Conservation (phyloP, 2,329 filamentous ascomycete species). For the Neofusicoccum sp. region DNA sequence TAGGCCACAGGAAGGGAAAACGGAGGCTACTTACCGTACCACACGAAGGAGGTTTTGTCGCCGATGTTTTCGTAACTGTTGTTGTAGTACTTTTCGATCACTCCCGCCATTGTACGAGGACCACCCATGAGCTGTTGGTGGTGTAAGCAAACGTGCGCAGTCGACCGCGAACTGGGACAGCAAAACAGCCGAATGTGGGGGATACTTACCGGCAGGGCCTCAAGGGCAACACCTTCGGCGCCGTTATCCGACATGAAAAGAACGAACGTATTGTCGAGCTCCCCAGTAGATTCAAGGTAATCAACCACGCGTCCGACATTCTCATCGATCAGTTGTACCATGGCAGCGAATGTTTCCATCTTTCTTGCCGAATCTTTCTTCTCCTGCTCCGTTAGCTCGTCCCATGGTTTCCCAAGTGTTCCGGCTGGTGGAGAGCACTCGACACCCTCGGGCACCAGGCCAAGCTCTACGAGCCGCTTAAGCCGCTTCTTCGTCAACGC, state of each 20-base stretch:
- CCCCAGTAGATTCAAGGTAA: not conserved
- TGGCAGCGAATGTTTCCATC: constrained; percentile 17
- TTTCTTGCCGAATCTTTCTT: not conserved
- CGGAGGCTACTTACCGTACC: too few relatives aligned
- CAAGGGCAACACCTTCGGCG: constrained; percentile 15
- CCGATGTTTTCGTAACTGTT: constrained; percentile 16
- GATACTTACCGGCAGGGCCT: constrained; percentile 9
- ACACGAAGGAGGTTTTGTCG: constrained; percentile 11
- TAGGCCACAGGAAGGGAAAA: too few relatives aligned
- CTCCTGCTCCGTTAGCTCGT: not conserved
- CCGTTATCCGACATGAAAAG: constrained; percentile 19
- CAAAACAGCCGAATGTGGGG: too few relatives aligned
- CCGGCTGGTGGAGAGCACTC: not conserved
- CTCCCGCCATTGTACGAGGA: too few relatives aligned
- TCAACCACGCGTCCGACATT: not conserved
- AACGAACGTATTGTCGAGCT: constrained; percentile 19
- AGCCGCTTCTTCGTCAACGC: not conserved
- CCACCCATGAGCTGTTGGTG: too few relatives aligned
- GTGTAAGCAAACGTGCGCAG: too few relatives aligned
- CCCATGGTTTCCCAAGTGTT: not conserved
- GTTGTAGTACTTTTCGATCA: constrained; percentile 14
- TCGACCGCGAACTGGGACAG: too few relatives aligned
- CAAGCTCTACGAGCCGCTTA: not conserved
- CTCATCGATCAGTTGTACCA: constrained; percentile 16
- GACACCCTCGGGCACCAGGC: constrained; percentile 11